A percentile compares a stretch with the other conserved stretches of the same genome.
Conservation (phyloP, 163 green algal genomes). For the Dunaliella salina region DNA sequence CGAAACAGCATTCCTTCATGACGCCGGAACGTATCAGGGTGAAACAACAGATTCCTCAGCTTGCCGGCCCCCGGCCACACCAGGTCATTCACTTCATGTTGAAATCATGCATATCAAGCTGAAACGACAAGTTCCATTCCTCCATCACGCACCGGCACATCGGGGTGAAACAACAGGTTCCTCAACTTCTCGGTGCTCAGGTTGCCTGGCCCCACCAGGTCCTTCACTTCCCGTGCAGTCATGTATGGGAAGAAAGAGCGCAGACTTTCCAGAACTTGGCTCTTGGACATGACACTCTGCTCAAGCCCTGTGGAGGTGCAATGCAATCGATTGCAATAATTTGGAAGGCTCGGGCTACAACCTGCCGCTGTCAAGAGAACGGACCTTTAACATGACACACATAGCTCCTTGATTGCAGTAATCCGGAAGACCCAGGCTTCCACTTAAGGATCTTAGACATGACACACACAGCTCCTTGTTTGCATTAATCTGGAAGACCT, state of each 20-base stretch:
- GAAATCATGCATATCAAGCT: too few relatives aligned
- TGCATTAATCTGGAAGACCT: neutral
- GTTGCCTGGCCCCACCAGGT: conserved; percentile 25
- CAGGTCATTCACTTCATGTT: too few relatives aligned
- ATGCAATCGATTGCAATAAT: neutral
- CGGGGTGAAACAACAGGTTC: conserved; percentile 14
- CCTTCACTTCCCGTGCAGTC: conserved; percentile 13
- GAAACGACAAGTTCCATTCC: too few relatives aligned
- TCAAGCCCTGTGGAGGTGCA: neutral
- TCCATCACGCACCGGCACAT: conserved; percentile 6
- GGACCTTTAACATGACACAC: too few relatives aligned
- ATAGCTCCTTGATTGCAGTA: neutral
- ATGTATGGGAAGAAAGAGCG: conserved; percentile 18
- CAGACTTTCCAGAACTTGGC: conserved; percentile 18
- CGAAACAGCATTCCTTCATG: too few relatives aligned
- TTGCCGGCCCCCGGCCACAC: too few relatives aligned
- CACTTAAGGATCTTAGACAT: neutral
- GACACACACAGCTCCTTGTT: neutral
- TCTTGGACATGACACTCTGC: conserved; percentile 24
- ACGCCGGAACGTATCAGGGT: too few relatives aligned
- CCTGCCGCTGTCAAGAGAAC: neutral
- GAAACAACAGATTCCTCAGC: too few relatives aligned
- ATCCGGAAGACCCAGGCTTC: neutral
- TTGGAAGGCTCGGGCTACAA: neutral
- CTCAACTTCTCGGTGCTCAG: conserved; percentile 25